A percentile compares a stretch with the other conserved stretches of the same genome.
Evolutionary conservation across 2,329 filamentous ascomycete species (phyloP).

Genomic region (Colletotrichum gloeosporioides): DNA sequence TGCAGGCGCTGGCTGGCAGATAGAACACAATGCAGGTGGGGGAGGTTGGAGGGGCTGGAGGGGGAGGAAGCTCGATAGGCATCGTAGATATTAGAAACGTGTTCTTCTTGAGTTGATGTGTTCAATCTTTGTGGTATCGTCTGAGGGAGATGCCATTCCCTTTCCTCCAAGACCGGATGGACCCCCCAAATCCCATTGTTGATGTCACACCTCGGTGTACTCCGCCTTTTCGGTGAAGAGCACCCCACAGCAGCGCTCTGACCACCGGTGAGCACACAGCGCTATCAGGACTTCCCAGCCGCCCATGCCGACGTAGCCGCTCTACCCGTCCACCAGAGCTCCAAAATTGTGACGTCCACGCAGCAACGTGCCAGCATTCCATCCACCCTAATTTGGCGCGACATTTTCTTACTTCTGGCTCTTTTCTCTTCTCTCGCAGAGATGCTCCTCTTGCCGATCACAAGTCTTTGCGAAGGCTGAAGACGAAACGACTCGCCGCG

Average conservation of each 20-base stretch:
- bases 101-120: not conserved
- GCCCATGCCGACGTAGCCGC: not conserved
- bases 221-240: conserved; percentile 7
- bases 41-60: not conserved
- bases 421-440: not conserved
- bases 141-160: not conserved
- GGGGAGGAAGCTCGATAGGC: not conserved
- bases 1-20: not conserved
- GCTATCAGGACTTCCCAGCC: not conserved
- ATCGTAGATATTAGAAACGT: not conserved
- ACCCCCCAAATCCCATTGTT: not conserved
- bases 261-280: not conserved
- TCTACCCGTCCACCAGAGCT: not conserved
- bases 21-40: not conserved
- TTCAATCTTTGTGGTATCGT: not conserved
- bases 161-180: not conserved
- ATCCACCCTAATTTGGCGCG: not conserved
- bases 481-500: not conserved
- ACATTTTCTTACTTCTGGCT: not conserved
- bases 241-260: not conserved
- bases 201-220: conserved; percentile 9
- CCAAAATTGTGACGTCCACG: not conserved
- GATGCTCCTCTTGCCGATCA: not conserved
- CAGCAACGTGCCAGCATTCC: not conserved
- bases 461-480: not conserved